Percentiles rank a stretch among this genome's conserved stretches.
phyloP scores from a whole-genome alignment of 345 rosid species.

The Pugionium dolabratum region DNA sequence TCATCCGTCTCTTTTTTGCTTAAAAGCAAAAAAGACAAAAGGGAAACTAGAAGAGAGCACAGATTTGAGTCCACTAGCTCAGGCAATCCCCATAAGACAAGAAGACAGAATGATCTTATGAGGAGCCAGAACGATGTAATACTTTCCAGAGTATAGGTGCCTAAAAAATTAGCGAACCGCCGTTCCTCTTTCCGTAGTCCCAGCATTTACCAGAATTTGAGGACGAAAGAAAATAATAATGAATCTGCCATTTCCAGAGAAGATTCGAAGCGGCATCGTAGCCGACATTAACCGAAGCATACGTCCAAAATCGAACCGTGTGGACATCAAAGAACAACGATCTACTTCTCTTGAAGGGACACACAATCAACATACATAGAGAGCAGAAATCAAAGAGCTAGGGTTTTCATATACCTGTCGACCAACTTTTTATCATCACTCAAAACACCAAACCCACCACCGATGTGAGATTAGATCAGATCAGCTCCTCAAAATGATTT shows the following conservation, averaged over 20 bases:
- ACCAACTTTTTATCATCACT: neutral
- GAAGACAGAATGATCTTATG: neutral
- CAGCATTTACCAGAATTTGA: neutral
- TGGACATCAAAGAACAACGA: neutral
- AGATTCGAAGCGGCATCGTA: neutral
- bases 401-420: slow-evolving; percentile 14
- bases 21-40: neutral
- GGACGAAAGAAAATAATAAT: neutral
- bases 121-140: neutral
- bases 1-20: neutral
- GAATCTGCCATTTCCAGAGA: neutral
- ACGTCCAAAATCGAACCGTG: neutral
- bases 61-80: neutral
- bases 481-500: neutral
- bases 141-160: neutral
- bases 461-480: slow-evolving; percentile 8
- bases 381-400: slow-evolving; percentile 16
- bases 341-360: neutral
- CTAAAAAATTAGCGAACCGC: neutral
- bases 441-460: neutral
- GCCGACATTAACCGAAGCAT: neutral
- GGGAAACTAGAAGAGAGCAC: neutral
- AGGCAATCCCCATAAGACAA: neutral
- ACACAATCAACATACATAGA: neutral
- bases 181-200: neutral